Conservation (phyloP, 164 flowering plant species). For the Vitis amurensis region DNA sequence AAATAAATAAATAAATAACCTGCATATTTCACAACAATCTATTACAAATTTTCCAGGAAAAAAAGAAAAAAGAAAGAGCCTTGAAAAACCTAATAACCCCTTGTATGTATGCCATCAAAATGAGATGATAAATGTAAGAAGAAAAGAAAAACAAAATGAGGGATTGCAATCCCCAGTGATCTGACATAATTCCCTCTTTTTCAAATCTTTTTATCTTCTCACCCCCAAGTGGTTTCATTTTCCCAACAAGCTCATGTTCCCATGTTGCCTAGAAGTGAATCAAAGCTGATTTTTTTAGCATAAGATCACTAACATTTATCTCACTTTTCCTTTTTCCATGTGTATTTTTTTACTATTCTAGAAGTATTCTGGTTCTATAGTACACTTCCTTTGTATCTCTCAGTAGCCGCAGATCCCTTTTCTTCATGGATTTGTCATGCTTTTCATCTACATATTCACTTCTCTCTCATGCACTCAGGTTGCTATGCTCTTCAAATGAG, state of each 20-base stretch:
- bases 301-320: slow-evolving; percentile 18
- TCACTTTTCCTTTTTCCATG: not conserved
- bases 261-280: slow-evolving; percentile 28
- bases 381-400: slow-evolving; percentile 22
- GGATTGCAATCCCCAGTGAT: not conserved
- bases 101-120: not conserved
- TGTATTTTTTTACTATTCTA: not conserved
- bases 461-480: slow-evolving; percentile 5
- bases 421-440: slow-evolving; percentile 18
- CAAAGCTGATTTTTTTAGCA: slow-evolving; percentile 14
- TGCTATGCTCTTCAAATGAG: not conserved
- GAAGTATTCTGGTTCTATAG: slow-evolving; percentile 17
- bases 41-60: no score
- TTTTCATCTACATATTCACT: slow-evolving; percentile 16
- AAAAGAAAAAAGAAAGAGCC: no score
- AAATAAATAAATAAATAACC: no score
- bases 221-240: not conserved
- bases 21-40: no score
- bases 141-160: not conserved
- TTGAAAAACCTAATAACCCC: no score
- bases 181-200: slow-evolving; percentile 8
- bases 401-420: slow-evolving; percentile 6
- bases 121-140: not conserved
- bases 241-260: slow-evolving; percentile 25
- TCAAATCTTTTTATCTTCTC: not conserved